A percentile compares a stretch with the other conserved stretches of the same genome.
phyloP scores from a whole-genome alignment of 2,329 filamentous ascomycete genomes.

The Periconia sp. region DNA sequence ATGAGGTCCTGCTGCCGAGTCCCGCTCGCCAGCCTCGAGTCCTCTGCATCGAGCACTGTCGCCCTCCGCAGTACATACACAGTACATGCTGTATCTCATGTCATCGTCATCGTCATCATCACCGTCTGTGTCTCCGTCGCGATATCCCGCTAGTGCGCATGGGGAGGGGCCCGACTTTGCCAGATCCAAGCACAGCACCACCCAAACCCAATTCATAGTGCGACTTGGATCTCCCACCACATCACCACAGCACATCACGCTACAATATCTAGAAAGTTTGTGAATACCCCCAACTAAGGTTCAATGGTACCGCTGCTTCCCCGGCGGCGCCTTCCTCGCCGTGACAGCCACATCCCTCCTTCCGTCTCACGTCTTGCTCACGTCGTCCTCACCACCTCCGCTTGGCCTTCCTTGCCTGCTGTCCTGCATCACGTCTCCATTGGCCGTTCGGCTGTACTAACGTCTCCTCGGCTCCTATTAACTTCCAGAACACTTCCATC shows the following conservation, averaged over 20 bases:
- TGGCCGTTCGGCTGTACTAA: neutral
- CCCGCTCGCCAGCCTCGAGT: no score
- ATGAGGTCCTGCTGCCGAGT: neutral
- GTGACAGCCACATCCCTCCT: neutral
- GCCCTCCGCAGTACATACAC: no score
- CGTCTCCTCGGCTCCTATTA: neutral
- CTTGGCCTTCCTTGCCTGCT: neutral
- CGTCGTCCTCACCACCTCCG: neutral
- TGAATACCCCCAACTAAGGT: conserved; percentile 8
- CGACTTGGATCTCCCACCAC: conserved; percentile 6
- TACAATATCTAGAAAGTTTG: conserved; percentile 8
- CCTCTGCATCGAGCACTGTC: no score
- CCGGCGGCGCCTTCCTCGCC: neutral
- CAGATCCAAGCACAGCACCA: no score
- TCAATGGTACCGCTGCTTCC: neutral
- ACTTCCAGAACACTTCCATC: conserved; percentile 6
- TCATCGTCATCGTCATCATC: neutral
- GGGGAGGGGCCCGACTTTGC: no score
- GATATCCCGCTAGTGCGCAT: no score
- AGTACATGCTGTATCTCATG: no score
- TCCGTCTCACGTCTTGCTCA: neutral
- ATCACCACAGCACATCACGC: conserved; percentile 20
- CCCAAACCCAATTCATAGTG: conserved; percentile 3
- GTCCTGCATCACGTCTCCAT: neutral
- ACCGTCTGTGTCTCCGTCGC: no score